Evolutionary conservation across 2,329 filamentous ascomycete species (phyloP).

Genomic region (Nemania sp.): DNA sequence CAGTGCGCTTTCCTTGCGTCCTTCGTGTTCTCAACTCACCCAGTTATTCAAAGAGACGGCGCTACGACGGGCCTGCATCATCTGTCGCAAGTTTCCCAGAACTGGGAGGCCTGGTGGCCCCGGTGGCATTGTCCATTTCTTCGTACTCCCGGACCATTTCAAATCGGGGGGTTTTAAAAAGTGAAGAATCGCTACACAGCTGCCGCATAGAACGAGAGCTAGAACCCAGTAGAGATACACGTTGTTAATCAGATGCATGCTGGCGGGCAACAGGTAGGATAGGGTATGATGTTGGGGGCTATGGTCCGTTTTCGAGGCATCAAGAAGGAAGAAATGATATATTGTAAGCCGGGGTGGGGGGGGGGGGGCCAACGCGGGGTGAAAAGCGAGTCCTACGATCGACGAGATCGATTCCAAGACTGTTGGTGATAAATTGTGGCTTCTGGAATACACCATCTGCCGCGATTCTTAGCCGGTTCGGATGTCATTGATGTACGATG

Average conservation of each 20-base stretch:
- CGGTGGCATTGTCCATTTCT: conserved; percentile 21
- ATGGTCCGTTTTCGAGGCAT: background rate
- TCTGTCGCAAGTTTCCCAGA: conserved; percentile 22
- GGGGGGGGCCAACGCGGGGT: background rate
- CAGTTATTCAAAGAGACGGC: conserved; percentile 14
- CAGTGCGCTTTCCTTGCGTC: background rate
- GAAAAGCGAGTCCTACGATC: background rate
- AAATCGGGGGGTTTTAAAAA: conserved; percentile 4
- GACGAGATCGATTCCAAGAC: background rate
- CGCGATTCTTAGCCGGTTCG: background rate
- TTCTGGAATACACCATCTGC: background rate
- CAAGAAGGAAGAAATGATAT: background rate
- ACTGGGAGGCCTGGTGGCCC: conserved; percentile 22
- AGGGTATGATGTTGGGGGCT: background rate
- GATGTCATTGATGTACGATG: background rate
- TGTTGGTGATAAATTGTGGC: background rate
- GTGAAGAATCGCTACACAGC: background rate
- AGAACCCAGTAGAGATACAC: background rate
- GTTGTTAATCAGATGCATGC: background rate
- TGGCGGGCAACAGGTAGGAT: background rate
- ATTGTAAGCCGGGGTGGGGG: background rate
- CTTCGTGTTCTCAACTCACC: conserved; percentile 1
- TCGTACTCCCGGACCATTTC: conserved; percentile 6
- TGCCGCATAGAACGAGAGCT: background rate
- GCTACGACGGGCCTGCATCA: conserved; percentile 19